These are phyloP conservation scores for Echium plantagineum DNA, from an alignment of 257 asterid genomes.

Conservation along the genomic window DNA sequence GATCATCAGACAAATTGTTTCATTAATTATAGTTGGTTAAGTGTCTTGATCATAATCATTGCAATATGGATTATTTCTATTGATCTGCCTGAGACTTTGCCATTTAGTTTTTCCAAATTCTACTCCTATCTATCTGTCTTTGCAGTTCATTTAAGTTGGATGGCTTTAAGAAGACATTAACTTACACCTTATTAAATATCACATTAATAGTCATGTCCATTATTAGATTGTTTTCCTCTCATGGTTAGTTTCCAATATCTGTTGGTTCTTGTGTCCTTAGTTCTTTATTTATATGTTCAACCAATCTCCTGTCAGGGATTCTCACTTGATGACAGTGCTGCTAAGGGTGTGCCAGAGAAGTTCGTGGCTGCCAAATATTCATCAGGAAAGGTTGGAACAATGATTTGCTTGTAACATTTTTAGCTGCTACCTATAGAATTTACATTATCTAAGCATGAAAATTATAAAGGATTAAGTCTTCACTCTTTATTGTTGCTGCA, in stretches of 20 bases:
- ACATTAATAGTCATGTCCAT: neutral
- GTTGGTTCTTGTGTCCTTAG: neutral
- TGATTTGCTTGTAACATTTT: neutral
- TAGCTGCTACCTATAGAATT: neutral
- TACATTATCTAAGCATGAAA: neutral
- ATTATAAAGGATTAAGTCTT: slow-evolving; percentile 20
- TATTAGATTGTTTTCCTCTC: neutral
- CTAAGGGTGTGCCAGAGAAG: slow-evolving; percentile 53
- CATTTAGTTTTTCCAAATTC: neutral
- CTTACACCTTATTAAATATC: neutral
- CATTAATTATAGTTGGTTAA: too few relatives aligned
- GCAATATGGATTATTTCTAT: too few relatives aligned
- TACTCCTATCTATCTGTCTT: neutral
- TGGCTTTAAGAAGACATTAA: neutral
- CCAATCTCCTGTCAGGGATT: slow-evolving; percentile 47
- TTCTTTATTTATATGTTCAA: neutral
- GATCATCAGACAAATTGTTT: too few relatives aligned
- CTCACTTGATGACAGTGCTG: slow-evolving; percentile 44
- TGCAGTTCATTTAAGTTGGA: neutral
- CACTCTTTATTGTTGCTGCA: slow-evolving; percentile 47
- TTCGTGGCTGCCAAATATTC: slow-evolving; percentile 84
- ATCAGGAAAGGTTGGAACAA: slow-evolving; percentile 54
- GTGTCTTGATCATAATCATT: too few relatives aligned
- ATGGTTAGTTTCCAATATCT: neutral
- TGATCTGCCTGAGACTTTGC: neutral